phyloP scores from a whole-genome alignment of 176 grass and related monocot genomes.

The Rhynchospora tenuis region DNA sequence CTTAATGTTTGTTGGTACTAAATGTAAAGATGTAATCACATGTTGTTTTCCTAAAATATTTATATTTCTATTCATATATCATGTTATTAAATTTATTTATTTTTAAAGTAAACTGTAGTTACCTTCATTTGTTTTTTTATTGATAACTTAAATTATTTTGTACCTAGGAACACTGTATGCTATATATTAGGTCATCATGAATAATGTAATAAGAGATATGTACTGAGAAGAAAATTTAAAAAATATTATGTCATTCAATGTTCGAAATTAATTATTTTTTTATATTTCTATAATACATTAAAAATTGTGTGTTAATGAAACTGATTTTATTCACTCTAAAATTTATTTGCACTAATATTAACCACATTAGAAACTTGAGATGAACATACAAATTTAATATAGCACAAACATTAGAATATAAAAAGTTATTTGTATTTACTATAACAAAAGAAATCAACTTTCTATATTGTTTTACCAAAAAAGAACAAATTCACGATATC shows the following conservation, averaged over 20 bases:
- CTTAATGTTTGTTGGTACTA: background rate
- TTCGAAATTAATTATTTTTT: background rate
- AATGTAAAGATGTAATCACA: background rate
- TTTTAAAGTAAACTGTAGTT: too few species aligned
- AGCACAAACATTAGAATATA: background rate
- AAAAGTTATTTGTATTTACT: too few species aligned
- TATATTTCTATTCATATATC: background rate
- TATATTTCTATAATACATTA: background rate
- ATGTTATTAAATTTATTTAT: background rate
- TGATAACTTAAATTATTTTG: too few species aligned
- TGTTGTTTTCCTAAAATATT: background rate
- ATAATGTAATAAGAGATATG: too few species aligned
- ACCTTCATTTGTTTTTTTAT: too few species aligned
- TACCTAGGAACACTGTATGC: too few species aligned
- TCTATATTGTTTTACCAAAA: too few species aligned
- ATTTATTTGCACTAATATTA: background rate
- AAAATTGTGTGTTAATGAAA: background rate
- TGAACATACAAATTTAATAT: background rate
- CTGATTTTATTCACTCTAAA: background rate
- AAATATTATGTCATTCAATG: too few species aligned
- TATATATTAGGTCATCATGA: too few species aligned
- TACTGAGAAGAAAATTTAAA: too few species aligned
- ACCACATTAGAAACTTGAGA: background rate
- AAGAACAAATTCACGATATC: background rate
- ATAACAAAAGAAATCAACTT: too few species aligned